Evolutionary conservation across 2,329 filamentous ascomycete species (phyloP).

Genomic region (Fusarium concolor): DNA sequence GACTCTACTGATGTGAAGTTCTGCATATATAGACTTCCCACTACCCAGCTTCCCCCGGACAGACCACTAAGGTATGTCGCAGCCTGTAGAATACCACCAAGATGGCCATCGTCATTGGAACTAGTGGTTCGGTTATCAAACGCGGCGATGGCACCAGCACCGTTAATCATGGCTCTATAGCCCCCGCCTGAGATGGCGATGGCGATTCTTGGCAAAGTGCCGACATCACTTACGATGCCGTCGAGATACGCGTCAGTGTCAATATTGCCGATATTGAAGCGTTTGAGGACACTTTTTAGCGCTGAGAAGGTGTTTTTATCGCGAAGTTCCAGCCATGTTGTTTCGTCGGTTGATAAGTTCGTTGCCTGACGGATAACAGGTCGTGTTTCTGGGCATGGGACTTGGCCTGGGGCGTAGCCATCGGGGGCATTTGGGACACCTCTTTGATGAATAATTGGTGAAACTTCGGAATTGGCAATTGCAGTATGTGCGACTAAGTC

Average conservation of each 20-base stretch:
- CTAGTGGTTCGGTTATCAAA: slow-evolving; percentile 76
- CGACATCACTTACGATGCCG: slow-evolving; percentile 73
- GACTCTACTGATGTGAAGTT: slow-evolving; percentile 76
- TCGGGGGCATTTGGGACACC: slow-evolving; percentile 12
- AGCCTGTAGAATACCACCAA: slow-evolving; percentile 80
- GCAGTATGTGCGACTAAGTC: background rate
- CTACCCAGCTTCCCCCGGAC: slow-evolving; percentile 80
- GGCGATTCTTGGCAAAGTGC: slow-evolving; percentile 63
- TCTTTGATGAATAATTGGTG: background rate
- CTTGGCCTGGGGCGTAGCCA: slow-evolving; percentile 8
- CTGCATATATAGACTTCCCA: slow-evolving; percentile 79
- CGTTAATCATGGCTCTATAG: slow-evolving; percentile 81
- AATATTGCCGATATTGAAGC: slow-evolving; percentile 76
- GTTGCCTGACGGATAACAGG: slow-evolving; percentile 13
- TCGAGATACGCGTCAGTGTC: slow-evolving; percentile 77
- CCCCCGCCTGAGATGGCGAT: slow-evolving; percentile 83
- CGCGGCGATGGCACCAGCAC: slow-evolving; percentile 77
- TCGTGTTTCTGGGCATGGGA: slow-evolving; percentile 14
- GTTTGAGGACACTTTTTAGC: slow-evolving; percentile 75
- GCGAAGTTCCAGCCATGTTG: slow-evolving; percentile 72
- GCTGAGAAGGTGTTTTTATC: slow-evolving; percentile 76
- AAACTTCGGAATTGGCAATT: background rate
- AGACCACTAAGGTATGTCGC: slow-evolving; percentile 79
- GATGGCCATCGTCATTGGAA: slow-evolving; percentile 59
- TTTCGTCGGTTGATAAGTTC: slow-evolving; percentile 13